Evolutionary conservation across 805 yeast species (phyloP).

Genomic region (Sugiyamaella marilandica): DNA sequence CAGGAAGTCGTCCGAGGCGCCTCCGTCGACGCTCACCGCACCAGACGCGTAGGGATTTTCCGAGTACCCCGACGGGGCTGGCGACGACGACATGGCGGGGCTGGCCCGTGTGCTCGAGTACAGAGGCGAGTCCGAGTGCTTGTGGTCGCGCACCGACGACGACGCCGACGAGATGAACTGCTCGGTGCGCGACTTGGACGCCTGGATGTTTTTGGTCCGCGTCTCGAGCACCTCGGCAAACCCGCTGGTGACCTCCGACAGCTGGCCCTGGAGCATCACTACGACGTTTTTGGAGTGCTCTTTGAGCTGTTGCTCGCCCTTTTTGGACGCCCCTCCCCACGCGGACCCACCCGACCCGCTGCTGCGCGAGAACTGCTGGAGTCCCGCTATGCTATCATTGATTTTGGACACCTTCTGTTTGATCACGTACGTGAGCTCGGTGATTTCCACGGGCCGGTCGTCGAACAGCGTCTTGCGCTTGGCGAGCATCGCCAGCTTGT

Average conservation of each 20-base stretch:
- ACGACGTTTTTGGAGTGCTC: conserved; percentile 84
- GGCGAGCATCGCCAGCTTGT: conserved; percentile 78
- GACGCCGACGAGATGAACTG: conserved; percentile 59
- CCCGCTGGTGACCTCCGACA: conserved; percentile 87
- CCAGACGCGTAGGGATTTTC: conserved; percentile 25
- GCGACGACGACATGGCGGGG: conserved; percentile 10
- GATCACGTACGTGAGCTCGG: conserved; percentile 79
- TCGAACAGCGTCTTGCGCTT: conserved; percentile 87
- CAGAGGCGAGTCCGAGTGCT: conserved; percentile 33
- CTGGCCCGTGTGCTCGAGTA: conserved; percentile 24
- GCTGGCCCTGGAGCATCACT: conserved; percentile 77
- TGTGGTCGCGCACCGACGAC: conserved; percentile 19
- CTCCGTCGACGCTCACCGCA: neutral
- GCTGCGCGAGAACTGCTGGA: conserved; percentile 51
- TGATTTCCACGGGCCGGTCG: conserved; percentile 90
- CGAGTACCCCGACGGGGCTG: conserved; percentile 6
- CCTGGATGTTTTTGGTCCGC: conserved; percentile 78
- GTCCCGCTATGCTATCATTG: conserved; percentile 60
- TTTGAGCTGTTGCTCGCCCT: conserved; percentile 56
- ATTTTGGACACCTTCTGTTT: conserved; percentile 80
- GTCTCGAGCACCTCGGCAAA: conserved; percentile 85
- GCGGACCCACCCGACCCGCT: conserved; percentile 27
- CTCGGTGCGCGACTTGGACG: conserved; percentile 75
- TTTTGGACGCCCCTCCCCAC: conserved; percentile 29
- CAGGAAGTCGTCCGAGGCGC: conserved; percentile 40